Evolutionary conservation across 75 land plant genomes (phyloP).

Genomic region (Sequoiadendron giganteum): DNA sequence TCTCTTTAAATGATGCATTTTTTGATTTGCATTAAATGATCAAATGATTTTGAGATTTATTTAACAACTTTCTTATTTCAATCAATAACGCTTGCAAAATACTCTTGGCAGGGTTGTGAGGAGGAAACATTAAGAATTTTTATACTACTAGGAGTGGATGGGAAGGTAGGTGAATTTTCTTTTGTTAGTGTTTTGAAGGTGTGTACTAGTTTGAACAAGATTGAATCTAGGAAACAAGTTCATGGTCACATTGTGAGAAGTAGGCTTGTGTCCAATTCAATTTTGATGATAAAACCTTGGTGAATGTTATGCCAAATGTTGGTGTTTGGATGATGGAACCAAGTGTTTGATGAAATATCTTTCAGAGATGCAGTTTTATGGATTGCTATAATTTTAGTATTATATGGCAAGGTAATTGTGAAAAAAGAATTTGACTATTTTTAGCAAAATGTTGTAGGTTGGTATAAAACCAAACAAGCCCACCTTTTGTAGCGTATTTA

Average conservation of each 20-base stretch:
- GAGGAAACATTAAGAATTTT: conserved; percentile 6
- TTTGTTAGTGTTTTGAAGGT: conserved; percentile 14
- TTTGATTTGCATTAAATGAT: no score
- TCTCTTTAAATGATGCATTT: no score
- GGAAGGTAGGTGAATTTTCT: background rate
- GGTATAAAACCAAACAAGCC: conserved; percentile 16
- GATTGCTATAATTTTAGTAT: background rate
- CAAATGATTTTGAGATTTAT: no score
- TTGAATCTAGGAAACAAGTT: background rate
- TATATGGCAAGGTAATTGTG: conserved; percentile 16
- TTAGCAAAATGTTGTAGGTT: conserved; percentile 8
- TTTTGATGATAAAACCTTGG: conserved; percentile 13
- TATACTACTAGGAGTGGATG: background rate
- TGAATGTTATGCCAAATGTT: no score
- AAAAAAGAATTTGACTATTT: conserved; percentile 8
- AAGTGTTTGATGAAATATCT: conserved; percentile 14
- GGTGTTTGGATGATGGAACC: no score
- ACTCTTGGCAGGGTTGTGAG: background rate
- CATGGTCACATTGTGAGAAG: background rate
- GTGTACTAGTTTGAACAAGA: background rate
- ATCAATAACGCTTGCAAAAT: background rate
- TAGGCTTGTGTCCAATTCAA: background rate
- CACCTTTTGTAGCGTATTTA: conserved; percentile 9
- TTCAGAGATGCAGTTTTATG: background rate
- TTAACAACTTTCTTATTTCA: no score